Conservation (phyloP, 331 rosid genomes). For the Malus hybrid region DNA sequence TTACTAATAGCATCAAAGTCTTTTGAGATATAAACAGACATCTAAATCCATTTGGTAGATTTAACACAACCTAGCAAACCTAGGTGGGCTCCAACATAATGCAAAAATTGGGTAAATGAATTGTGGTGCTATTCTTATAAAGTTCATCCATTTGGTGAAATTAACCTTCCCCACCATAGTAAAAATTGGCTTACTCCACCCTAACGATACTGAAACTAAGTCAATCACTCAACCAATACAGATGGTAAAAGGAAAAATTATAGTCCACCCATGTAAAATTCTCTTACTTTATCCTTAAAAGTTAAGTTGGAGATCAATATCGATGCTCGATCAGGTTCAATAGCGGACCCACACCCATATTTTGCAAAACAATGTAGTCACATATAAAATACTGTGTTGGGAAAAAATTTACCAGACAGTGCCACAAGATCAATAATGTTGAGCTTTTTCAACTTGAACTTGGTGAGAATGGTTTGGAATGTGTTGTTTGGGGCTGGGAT, state of each 20-base stretch:
- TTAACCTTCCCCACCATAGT: neutral
- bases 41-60: neutral
- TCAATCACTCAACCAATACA: too few relatives aligned
- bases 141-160: neutral
- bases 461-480: slow-evolving; percentile 72
- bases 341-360: neutral
- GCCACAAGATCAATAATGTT: slow-evolving; percentile 81
- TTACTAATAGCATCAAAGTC: neutral
- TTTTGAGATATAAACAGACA: neutral
- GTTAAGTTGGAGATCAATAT: neutral
- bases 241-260: neutral
- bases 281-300: neutral
- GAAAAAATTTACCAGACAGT: slow-evolving; percentile 47
- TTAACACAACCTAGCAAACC: neutral
- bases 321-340: neutral
- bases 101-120: neutral
- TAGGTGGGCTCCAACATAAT: neutral
- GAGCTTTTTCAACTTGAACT: slow-evolving; percentile 71
- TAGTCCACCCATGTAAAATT: too few relatives aligned
- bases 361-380: neutral
- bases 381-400: neutral
- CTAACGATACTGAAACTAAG: too few relatives aligned
- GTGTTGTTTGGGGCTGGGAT: slow-evolving; percentile 96
- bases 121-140: neutral
- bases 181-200: neutral